phyloP scores from a whole-genome alignment of 2,329 filamentous ascomycete genomes.

The Aspergillus sp. region DNA sequence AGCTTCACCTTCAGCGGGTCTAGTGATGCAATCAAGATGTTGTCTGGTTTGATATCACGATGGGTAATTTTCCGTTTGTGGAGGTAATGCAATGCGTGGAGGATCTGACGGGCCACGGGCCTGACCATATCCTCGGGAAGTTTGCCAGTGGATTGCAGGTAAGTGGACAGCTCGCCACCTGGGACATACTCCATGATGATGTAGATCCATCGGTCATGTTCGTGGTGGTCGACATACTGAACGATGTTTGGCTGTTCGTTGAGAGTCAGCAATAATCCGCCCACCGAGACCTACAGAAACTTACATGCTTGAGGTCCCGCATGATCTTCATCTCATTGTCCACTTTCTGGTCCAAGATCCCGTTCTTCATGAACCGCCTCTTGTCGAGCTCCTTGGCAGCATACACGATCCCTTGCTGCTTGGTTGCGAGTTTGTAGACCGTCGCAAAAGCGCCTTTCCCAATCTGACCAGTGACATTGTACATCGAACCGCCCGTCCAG shows the following conservation, averaged over 20 bases:
- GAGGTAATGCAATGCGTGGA: conserved; percentile 80
- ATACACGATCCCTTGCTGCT: conserved; percentile 76
- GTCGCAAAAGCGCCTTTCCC: conserved; percentile 94
- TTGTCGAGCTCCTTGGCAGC: conserved; percentile 96
- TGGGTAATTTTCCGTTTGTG: conserved; percentile 89
- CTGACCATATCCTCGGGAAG: conserved; percentile 69
- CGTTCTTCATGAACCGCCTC: conserved; percentile 88
- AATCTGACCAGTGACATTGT: conserved; percentile 77
- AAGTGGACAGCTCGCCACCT: conserved; percentile 76
- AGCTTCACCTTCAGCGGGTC: conserved; percentile 81
- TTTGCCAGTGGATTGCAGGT: conserved; percentile 59
- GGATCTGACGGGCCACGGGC: conserved; percentile 64
- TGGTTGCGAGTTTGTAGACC: conserved; percentile 85
- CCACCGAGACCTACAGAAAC: conserved; percentile 26
- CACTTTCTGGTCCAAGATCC: conserved; percentile 82
- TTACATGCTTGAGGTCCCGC: conserved; percentile 76
- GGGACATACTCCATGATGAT: conserved; percentile 96
- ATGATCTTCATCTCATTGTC: conserved; percentile 98
- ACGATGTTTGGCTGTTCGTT: conserved; percentile 73
- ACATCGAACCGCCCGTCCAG: conserved; percentile 76
- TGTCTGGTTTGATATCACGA: conserved; percentile 98
- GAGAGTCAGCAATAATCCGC: conserved; percentile 6
- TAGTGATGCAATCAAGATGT: conserved; percentile 76
- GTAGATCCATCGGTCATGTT: conserved; percentile 76
- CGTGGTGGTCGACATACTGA: conserved; percentile 82